A percentile compares a stretch with the other conserved stretches of the same genome.
phyloP scores from a whole-genome alignment of 257 asterid genomes.

The Salvia miltiorrhiza region DNA sequence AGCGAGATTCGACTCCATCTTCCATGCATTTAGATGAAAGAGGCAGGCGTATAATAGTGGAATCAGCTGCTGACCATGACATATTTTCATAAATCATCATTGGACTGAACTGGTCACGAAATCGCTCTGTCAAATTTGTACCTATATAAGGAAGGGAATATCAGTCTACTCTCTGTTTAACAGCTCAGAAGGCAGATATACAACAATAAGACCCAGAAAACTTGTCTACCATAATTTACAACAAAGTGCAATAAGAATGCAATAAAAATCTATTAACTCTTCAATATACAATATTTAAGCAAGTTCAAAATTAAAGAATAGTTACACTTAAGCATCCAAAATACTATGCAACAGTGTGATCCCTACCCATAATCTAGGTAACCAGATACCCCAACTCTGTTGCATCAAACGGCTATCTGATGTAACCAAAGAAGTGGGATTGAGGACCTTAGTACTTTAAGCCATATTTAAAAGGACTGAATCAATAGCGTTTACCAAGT shows the following conservation, averaged over 20 bases:
- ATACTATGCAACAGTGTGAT: background rate
- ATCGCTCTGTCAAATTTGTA: conserved; percentile 72
- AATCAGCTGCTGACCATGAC: conserved; percentile 67
- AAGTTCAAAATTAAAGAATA: background rate
- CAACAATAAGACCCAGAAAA: conserved; percentile 2
- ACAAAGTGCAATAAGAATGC: background rate
- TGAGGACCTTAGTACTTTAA: too few species aligned
- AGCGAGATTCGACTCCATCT: conserved; percentile 55
- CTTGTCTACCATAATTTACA: background rate
- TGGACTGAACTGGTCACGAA: conserved; percentile 87
- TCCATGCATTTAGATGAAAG: conserved; percentile 62
- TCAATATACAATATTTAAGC: background rate
- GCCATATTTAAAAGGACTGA: too few species aligned
- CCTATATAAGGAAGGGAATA: conserved; percentile 42
- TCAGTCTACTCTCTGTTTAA: conserved; percentile 11
- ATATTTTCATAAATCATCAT: conserved; percentile 63
- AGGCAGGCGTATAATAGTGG: conserved; percentile 86
- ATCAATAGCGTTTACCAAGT: too few species aligned
- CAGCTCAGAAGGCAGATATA: conserved; percentile 10
- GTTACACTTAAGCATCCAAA: background rate
- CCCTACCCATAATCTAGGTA: background rate
- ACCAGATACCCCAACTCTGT: background rate
- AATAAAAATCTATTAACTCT: background rate
- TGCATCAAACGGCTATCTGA: too few species aligned
- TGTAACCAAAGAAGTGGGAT: too few species aligned